Evolutionary conservation across 345 rosid species (phyloP).

Genomic region (Moricandia moricandioides): DNA sequence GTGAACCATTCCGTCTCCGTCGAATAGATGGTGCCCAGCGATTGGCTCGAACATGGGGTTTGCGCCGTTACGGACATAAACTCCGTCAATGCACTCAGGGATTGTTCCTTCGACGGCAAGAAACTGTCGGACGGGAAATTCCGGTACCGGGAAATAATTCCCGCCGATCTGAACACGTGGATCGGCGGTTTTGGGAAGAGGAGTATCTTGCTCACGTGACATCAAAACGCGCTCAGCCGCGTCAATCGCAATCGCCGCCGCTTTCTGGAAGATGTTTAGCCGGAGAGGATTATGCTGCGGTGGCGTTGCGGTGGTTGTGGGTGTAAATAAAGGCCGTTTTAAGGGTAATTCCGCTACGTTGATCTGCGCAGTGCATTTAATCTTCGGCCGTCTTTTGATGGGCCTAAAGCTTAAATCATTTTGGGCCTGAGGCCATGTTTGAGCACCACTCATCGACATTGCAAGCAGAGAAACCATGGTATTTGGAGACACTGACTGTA

Average conservation of each 20-base stretch:
- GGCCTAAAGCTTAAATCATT: slow-evolving; percentile 13
- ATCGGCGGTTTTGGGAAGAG: slow-evolving; percentile 77
- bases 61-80: slow-evolving; percentile 90
- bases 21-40: slow-evolving; percentile 91
- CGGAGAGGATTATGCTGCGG: slow-evolving; percentile 36
- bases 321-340: slow-evolving; percentile 16
- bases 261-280: slow-evolving; percentile 66
- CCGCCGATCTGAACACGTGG: slow-evolving; percentile 84
- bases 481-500: slow-evolving; percentile 3
- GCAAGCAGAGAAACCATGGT: slow-evolving; percentile 29
- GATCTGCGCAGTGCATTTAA: slow-evolving; percentile 34
- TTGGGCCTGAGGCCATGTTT: slow-evolving; percentile 27
- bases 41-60: slow-evolving; percentile 80
- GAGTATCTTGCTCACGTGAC: slow-evolving; percentile 51
- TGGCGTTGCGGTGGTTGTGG: slow-evolving; percentile 21
- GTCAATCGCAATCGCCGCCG: slow-evolving; percentile 58
- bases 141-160: slow-evolving; percentile 82
- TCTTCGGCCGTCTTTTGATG: slow-evolving; percentile 10
- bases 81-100: slow-evolving; percentile 76
- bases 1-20: slow-evolving; percentile 98
- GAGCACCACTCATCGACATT: slow-evolving; percentile 18
- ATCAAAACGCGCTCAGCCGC: slow-evolving; percentile 56
- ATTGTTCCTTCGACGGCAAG: slow-evolving; percentile 63
- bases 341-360: slow-evolving; percentile 26
- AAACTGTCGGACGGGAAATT: slow-evolving; percentile 45